Evolutionary conservation across 176 grass and related monocot species (phyloP).

Genomic region (Saccharum officinarum): DNA sequence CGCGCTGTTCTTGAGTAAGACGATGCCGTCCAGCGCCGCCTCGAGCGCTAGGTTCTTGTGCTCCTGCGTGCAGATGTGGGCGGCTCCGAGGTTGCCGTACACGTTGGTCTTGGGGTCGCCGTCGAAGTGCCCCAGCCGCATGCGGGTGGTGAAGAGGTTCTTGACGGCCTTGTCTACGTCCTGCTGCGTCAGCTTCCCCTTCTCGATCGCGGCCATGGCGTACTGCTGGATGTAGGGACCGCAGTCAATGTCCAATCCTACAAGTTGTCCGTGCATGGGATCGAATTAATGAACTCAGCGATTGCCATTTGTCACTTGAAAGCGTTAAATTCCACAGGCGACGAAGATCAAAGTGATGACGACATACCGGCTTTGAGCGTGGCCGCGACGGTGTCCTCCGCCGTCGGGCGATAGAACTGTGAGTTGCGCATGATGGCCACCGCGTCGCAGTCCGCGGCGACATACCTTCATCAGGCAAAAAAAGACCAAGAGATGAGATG

Average conservation of each 20-base stretch:
- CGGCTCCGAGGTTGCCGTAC: conserved; percentile 52
- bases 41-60: conserved; percentile 67
- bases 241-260: conserved; percentile 77
- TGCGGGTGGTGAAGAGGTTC: conserved; percentile 60
- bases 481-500: not conserved
- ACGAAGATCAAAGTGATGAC: not conserved
- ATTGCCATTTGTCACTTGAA: not conserved
- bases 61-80: conserved; percentile 48
- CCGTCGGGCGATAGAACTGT: conserved; percentile 13
- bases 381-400: conserved; percentile 27
- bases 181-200: conserved; percentile 49
- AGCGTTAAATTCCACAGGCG: not conserved
- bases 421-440: conserved; percentile 25
- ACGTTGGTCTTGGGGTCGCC: conserved; percentile 45
- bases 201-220: conserved; percentile 33
- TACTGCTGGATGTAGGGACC: conserved; percentile 45
- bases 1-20: conserved; percentile 64
- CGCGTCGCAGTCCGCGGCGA: conserved; percentile 40
- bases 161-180: conserved; percentile 60
- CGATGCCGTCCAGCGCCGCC: conserved; percentile 74
- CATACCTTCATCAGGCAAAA: not conserved
- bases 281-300: not conserved
- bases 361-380: conserved; percentile 28
- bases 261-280: not conserved
- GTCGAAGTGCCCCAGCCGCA: conserved; percentile 82